A percentile compares a stretch with the other conserved stretches of the same genome.
Evolutionary conservation across 1,139 yeast genomes (phyloP).

Genomic region (Debaryomyces singareniensis): DNA sequence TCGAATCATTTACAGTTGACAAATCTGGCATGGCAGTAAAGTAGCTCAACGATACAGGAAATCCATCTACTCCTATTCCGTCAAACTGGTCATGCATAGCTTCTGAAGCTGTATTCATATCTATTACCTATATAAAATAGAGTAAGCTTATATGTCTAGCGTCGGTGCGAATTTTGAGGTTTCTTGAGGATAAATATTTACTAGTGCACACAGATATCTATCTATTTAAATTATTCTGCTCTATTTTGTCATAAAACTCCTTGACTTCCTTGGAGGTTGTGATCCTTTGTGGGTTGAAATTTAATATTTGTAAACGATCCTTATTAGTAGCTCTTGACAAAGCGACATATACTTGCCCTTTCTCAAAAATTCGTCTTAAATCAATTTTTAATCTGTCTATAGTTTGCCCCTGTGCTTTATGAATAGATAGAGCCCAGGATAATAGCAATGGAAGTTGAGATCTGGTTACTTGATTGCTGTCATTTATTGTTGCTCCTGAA

Average conservation of each 20-base stretch:
- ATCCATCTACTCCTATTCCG: conserved; percentile 47
- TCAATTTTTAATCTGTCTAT: conserved; percentile 73
- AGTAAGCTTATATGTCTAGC: no score
- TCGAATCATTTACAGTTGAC: conserved; percentile 49
- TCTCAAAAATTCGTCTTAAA: conserved; percentile 63
- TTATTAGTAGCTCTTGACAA: conserved; percentile 79
- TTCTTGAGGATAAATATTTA: no score
- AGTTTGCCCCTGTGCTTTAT: conserved; percentile 91
- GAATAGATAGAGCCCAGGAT: conserved; percentile 89
- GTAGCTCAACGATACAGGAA: conserved; percentile 66
- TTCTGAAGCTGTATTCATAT: no score
- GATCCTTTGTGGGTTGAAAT: conserved; percentile 60
- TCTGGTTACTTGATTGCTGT: conserved; percentile 28
- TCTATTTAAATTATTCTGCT: no score
- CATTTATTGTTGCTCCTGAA: conserved; percentile 5
- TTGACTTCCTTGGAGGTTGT: conserved; percentile 61
- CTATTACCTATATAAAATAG: no score
- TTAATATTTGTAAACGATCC: conserved; percentile 65
- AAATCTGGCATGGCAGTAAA: conserved; percentile 77
- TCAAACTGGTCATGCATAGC: no score
- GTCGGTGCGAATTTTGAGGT: no score
- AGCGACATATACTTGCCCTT: conserved; percentile 88
- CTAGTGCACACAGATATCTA: no score
- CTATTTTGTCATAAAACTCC: conserved; percentile 45
- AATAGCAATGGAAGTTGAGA: conserved; percentile 66